phyloP scores from a whole-genome alignment of 2,329 filamentous ascomycete genomes.

The Arthrobotrys musiformis region DNA sequence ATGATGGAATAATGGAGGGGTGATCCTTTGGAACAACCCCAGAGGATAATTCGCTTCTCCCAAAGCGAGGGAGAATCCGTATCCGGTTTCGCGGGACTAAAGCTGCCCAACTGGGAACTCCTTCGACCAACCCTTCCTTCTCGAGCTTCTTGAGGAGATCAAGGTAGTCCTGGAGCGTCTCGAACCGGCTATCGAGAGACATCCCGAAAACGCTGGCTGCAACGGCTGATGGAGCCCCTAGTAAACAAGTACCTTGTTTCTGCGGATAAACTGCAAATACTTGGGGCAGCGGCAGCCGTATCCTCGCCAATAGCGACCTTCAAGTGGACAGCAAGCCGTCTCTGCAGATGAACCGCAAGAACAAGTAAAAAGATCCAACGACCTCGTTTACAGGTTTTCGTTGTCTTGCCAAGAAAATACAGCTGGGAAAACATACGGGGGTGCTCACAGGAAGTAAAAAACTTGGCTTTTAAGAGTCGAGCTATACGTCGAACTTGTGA shows the following conservation, averaged over 20 bases:
- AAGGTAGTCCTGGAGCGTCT: neutral
- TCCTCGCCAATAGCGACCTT: neutral
- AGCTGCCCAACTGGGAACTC: neutral
- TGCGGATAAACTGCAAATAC: neutral
- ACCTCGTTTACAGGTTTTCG: too few species aligned
- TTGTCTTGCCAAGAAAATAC: too few species aligned
- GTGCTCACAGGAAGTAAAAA: too few species aligned
- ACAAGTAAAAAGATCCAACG: too few species aligned
- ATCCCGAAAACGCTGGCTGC: neutral
- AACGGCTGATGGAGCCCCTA: neutral
- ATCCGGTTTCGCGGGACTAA: neutral
- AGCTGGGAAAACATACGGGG: too few species aligned
- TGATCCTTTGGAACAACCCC: neutral
- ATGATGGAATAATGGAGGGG: neutral
- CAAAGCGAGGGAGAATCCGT: neutral
- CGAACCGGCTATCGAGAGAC: neutral
- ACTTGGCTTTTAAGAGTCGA: too few species aligned
- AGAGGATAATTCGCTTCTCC: neutral
- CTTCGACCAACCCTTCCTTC: neutral
- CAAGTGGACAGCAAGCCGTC: neutral
- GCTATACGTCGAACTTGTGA: too few species aligned
- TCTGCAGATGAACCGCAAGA: neutral
- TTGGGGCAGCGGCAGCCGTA: neutral
- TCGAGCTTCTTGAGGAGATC: neutral
- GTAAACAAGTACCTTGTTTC: neutral